Percentiles rank a stretch among this genome's conserved stretches.
Conservation (phyloP, 2,329 filamentous ascomycete genomes). For the Zalaria obscura region DNA sequence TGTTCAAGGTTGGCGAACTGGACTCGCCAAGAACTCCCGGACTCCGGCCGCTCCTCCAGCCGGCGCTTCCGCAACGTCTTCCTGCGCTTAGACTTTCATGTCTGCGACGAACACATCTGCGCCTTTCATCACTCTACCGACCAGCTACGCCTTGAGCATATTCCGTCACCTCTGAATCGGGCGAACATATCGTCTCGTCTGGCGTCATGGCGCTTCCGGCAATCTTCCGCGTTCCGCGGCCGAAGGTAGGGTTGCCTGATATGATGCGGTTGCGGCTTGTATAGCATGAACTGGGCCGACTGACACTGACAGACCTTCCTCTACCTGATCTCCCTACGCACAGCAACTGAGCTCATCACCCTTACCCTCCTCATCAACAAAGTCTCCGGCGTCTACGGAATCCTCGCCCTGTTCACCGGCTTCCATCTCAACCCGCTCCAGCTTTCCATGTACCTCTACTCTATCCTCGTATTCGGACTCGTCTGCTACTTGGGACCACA, state of each 20-base stretch:
- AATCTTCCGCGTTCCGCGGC: slow-evolving; percentile 8
- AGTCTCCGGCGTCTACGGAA: slow-evolving; percentile 75
- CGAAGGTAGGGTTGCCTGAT: slow-evolving; percentile 2
- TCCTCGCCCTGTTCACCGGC: slow-evolving; percentile 79
- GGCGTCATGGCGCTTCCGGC: slow-evolving; percentile 6
- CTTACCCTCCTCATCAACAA: slow-evolving; percentile 83
- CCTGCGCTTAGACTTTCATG: too few relatives aligned
- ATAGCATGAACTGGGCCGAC: not conserved
- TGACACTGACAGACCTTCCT: slow-evolving; percentile 55
- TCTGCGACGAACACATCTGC: too few relatives aligned
- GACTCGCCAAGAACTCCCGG: too few relatives aligned
- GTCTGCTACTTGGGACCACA: slow-evolving; percentile 61
- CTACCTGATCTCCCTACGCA: slow-evolving; percentile 72
- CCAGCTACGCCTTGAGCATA: too few relatives aligned
- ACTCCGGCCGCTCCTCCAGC: too few relatives aligned
- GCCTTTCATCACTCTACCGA: too few relatives aligned
- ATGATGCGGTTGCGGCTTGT: not conserved
- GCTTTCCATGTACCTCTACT: slow-evolving; percentile 85
- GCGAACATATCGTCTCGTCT: too few relatives aligned
- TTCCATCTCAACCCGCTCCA: slow-evolving; percentile 71
- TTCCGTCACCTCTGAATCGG: too few relatives aligned
- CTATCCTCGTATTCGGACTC: slow-evolving; percentile 53
- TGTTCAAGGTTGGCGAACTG: too few relatives aligned
- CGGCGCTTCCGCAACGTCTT: too few relatives aligned
- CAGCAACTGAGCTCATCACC: slow-evolving; percentile 72